Conservation (phyloP, 2,329 filamentous ascomycete genomes). For the Zopfia rhizophila region DNA sequence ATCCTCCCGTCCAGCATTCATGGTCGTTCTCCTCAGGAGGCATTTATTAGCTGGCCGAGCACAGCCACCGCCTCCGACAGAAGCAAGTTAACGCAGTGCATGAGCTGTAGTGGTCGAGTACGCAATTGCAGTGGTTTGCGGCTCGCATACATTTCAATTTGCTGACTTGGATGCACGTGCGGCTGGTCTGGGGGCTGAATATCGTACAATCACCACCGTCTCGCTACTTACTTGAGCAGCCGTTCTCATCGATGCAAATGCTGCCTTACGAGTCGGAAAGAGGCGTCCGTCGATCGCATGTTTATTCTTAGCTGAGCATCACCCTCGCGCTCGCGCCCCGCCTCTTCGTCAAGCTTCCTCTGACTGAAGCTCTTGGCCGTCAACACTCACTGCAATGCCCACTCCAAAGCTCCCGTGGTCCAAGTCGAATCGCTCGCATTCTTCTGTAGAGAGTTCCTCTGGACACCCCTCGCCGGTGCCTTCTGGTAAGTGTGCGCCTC, state of each 20-base stretch:
- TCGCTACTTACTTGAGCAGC: slow-evolving; percentile 28
- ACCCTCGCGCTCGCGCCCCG: slow-evolving; percentile 22
- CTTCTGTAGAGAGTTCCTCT: slow-evolving; percentile 47
- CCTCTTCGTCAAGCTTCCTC: slow-evolving; percentile 22
- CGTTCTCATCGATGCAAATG: slow-evolving; percentile 29
- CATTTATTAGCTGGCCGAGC: too few relatives aligned
- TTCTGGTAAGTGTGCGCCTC: slow-evolving; percentile 43
- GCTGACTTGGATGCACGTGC: slow-evolving; percentile 43
- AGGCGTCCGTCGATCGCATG: slow-evolving; percentile 34
- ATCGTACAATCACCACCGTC: slow-evolving; percentile 22
- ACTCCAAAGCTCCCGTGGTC: slow-evolving; percentile 47
- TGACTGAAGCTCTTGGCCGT: slow-evolving; percentile 29
- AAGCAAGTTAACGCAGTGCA: slow-evolving; percentile 33
- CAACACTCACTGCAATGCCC: slow-evolving; percentile 46
- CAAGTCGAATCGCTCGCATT: slow-evolving; percentile 52
- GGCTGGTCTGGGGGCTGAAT: slow-evolving; percentile 38
- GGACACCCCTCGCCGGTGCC: slow-evolving; percentile 47
- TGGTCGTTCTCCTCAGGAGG: too few relatives aligned
- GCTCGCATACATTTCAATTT: slow-evolving; percentile 34
- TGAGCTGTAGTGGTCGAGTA: slow-evolving; percentile 30
- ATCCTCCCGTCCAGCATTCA: too few relatives aligned
- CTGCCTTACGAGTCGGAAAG: slow-evolving; percentile 30
- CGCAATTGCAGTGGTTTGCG: slow-evolving; percentile 30
- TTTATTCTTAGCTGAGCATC: slow-evolving; percentile 48
- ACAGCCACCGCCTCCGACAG: slow-evolving; percentile 46